Base-by-base conservation (phyloP, 305 asterid genomes). In the Euphrasia arctica region DNA sequence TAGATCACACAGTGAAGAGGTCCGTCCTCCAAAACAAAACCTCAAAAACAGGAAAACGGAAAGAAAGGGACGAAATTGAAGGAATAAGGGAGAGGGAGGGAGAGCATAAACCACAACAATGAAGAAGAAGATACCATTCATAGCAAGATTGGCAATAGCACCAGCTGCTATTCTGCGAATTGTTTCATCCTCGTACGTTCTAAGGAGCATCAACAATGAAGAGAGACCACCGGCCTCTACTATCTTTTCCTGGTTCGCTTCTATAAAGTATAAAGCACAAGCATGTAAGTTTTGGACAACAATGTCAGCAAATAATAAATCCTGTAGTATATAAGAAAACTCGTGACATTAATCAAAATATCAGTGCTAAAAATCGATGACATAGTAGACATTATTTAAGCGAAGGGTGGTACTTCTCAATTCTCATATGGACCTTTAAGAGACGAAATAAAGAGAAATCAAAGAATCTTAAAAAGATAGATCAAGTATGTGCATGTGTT, bases 221-320 rank as follows among this genome's bases (percentile, higher is more conserved):
- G 89, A 83, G 68, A 94, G 96, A 51, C 99, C 99, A 60, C 99
- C 99, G 58, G 97, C 98, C 77, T 90, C 98, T 36, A 94, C 99
- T 66, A 94, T 94, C 82, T 87, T 94, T 70, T 77, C 95, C 82
- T 94, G 99, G 78, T 90, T 90, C 59, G 86, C 83, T 80, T 90
- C 99, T 94, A 76, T 70, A 64, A 58, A 47, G 31, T 45, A 42
- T 61, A 70, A 29, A 56, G 65, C 15, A 54, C 47, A 45, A 4
- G 51, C 60, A 62, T 10, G 50, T 65, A 34, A 66, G 69, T 55
- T 68, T 32, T 32, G 36, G 36, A 32, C 36, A 32, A 32, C 36
- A 32, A 32, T 32, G 36, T 32, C 36, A 32, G 7, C 36, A 32
- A 32, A 32, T 32, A 32, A 32, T 1, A 32, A 32, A 32, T 32